Conservation (phyloP, 2,329 filamentous ascomycete genomes). For the Diaporthe caulivora region DNA sequence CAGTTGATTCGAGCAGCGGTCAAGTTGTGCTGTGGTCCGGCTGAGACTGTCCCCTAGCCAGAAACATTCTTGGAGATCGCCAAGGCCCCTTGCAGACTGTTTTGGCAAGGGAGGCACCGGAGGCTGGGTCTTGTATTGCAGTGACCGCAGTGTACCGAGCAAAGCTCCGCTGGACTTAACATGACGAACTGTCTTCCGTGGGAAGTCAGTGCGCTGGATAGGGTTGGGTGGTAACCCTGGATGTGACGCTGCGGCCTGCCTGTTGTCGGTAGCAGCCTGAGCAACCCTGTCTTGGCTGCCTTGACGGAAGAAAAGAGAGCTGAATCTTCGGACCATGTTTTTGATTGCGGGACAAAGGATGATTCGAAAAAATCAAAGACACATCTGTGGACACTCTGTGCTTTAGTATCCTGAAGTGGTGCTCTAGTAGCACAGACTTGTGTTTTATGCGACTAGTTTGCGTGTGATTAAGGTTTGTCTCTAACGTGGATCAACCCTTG, state of each 20-base stretch:
- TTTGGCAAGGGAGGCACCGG: background rate
- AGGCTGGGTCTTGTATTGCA: background rate
- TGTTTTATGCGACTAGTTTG: constrained; percentile 8
- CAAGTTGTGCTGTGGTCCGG: constrained; percentile 6
- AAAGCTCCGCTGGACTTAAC: constrained; percentile 6
- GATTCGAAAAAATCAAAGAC: background rate
- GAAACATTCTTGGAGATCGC: constrained; percentile 21
- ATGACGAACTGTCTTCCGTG: constrained; percentile 1
- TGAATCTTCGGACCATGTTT: constrained; percentile 10
- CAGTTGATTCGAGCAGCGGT: constrained; percentile 6
- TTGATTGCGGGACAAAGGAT: background rate
- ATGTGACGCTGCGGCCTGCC: background rate
- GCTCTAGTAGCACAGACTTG: constrained; percentile 14
- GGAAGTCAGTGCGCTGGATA: constrained; percentile 5
- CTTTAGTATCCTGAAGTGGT: background rate
- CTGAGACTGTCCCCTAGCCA: constrained; percentile 22
- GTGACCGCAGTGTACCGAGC: background rate
- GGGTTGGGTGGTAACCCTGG: background rate
- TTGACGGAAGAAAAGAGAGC: constrained; percentile 22
- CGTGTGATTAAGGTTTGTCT: constrained; percentile 25
- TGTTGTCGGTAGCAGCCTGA: background rate
- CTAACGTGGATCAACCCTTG: constrained; percentile 27
- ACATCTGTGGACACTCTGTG: constrained; percentile 4
- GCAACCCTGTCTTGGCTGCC: background rate
- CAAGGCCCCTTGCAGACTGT: constrained; percentile 6